These are phyloP conservation scores for Pythium insidiosum DNA, from an alignment of 352 stramenopile species.

Conservation along the genomic window DNA sequence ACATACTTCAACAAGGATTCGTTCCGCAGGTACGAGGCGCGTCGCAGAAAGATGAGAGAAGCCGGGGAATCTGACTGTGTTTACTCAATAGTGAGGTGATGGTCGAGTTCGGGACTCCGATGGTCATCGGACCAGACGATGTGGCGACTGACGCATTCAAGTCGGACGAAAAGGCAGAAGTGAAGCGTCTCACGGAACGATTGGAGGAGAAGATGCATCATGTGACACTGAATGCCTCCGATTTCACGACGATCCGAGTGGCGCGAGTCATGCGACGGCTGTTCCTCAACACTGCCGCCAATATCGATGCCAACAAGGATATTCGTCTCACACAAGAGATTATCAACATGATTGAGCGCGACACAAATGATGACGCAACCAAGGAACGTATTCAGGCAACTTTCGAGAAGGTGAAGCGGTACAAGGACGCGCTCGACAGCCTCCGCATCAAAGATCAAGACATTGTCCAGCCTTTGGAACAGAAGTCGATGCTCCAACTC, in stretches of 20 bases:
- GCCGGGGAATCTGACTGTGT: too few relatives aligned
- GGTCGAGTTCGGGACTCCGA: conserved; percentile 60
- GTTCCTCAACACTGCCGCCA: conserved; percentile 49
- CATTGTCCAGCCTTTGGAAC: conserved; percentile 35
- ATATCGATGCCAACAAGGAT: conserved; percentile 62
- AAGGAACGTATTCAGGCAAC: conserved; percentile 27
- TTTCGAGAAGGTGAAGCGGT: conserved; percentile 44
- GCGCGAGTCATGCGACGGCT: conserved; percentile 61
- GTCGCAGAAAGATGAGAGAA: too few relatives aligned
- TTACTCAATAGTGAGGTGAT: too few relatives aligned
- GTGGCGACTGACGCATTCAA: conserved; percentile 25
- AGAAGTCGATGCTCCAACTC: conserved; percentile 45
- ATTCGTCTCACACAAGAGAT: conserved; percentile 72
- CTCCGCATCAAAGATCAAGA: conserved; percentile 67
- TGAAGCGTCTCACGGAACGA: conserved; percentile 30
- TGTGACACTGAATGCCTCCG: conserved; percentile 52
- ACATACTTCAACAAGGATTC: conserved; percentile 84
- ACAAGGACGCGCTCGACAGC: conserved; percentile 47
- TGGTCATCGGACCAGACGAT: conserved; percentile 31
- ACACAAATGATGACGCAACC: conserved; percentile 22
- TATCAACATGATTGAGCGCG: conserved; percentile 61
- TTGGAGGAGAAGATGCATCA: conserved; percentile 35
- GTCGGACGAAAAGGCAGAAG: conserved; percentile 21
- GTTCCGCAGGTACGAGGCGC: too few relatives aligned
- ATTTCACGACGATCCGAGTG: conserved; percentile 52